Evolutionary conservation across 129 eudicot species (phyloP), one percentile per base, ranked within the genome.

Genomic region (Tanacetum coccineum): DNA sequence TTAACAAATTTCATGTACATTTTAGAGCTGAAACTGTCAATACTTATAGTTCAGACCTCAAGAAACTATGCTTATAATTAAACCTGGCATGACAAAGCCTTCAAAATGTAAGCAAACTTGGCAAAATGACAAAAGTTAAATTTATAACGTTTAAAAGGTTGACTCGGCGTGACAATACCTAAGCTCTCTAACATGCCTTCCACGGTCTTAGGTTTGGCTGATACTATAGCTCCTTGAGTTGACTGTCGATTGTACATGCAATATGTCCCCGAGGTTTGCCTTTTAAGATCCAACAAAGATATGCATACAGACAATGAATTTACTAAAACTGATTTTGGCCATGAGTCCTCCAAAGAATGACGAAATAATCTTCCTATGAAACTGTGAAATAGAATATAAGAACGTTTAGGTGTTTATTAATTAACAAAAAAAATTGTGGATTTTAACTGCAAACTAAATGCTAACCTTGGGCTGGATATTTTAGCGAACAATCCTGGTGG

Each of bases 151-250:
- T 44, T 18, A 39, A 68, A 68, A 54, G 8, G 62, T 61, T 13
- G 25, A 19, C 67, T 21, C 13, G 1, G 25, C 6, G 13, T 44
- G 17, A 60, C 25, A 62, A 66, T 74, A 88, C 98, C 98, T 74
- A 93, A 65, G 84, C 90, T 82, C 79, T 74, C 95, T 76, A 93
- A 69, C 96, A 93, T 88, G 89, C 96, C 96, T 66, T 89, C 87
- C 51, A 93, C 92, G n/a, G 89, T 86, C 82, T 86, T 92, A 20
- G 95, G 87, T 76, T 84, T 82, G 62, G 84, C 86, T 72, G 80
- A 64, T 68, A 59, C 67, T 65, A 67, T 81, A 12, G 98, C 75
- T 53, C 88, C 96, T 66, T 82, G 89, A 18, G 71, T 47, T 72
- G 74, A 70, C 51, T 89, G 98, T 26, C 85, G 95, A 44, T 74